Percentiles rank a stretch among this genome's conserved stretches.
These are phyloP conservation scores for Botrytis elliptica DNA, from an alignment of 2,329 filamentous ascomycete genomes.

Conservation along the genomic window DNA sequence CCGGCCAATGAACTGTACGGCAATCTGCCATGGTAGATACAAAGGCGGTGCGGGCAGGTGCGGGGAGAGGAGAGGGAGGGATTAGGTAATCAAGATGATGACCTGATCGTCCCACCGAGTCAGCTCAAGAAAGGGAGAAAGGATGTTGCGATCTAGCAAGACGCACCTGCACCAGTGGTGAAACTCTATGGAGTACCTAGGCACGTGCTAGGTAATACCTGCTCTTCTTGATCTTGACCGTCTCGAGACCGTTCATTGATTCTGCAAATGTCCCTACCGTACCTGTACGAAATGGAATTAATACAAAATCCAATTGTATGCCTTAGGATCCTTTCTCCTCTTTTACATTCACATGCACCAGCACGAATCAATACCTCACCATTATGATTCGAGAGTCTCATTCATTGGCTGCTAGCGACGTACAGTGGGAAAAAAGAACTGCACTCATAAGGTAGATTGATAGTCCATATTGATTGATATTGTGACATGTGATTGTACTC, in stretches of 20 bases:
- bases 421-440: background rate
- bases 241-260: background rate
- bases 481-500: slow-evolving; percentile 22
- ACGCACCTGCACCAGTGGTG: too few species aligned
- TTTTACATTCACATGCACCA: background rate
- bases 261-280: background rate
- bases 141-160: too few species aligned
- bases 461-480: background rate
- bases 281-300: too few species aligned
- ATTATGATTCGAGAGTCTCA: background rate
- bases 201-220: too few species aligned
- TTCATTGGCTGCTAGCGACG: background rate
- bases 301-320: background rate
- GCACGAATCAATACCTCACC: background rate
- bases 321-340: background rate
- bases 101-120: background rate
- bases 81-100: background rate
- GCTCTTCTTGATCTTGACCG: too few species aligned
- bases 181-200: too few species aligned
- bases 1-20: background rate
- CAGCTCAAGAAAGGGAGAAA: too few species aligned
- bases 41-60: background rate
- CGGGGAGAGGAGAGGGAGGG: background rate
- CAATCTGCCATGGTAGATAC: background rate
- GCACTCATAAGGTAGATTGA: background rate